phyloP scores from a whole-genome alignment of 2,329 filamentous ascomycete genomes.

The Didymella segeticola region DNA sequence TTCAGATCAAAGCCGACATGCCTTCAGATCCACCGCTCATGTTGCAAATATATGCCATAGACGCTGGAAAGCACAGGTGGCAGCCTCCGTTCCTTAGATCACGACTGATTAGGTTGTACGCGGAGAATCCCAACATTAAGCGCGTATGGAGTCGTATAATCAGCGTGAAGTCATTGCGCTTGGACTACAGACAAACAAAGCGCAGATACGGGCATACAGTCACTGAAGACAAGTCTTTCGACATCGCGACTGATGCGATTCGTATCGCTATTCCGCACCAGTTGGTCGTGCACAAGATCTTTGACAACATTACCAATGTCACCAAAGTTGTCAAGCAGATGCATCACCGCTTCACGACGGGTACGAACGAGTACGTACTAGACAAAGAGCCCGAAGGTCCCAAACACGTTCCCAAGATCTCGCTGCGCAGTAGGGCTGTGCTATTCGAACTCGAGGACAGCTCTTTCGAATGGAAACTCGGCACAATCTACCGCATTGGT shows the following conservation, averaged over 20 bases:
- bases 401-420: slow-evolving; percentile 85
- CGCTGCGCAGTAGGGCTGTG: slow-evolving; percentile 79
- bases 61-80: slow-evolving; percentile 86
- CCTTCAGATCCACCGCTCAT: slow-evolving; percentile 90
- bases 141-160: slow-evolving; percentile 85
- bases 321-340: slow-evolving; percentile 87
- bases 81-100: slow-evolving; percentile 80
- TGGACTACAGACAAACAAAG: slow-evolving; percentile 80
- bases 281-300: slow-evolving; percentile 84
- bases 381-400: slow-evolving; percentile 85
- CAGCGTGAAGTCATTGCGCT: slow-evolving; percentile 78
- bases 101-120: slow-evolving; percentile 82
- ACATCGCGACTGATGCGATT: slow-evolving; percentile 84
- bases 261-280: slow-evolving; percentile 90
- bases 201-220: slow-evolving; percentile 69
- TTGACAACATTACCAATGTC: slow-evolving; percentile 92
- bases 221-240: slow-evolving; percentile 80
- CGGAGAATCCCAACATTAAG: slow-evolving; percentile 82
- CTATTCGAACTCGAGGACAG: slow-evolving; percentile 95
- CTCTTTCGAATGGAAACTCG: slow-evolving; percentile 95
- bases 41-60: slow-evolving; percentile 83
- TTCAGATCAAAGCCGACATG: slow-evolving; percentile 89
- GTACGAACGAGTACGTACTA: slow-evolving; percentile 85
- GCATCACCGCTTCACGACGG: slow-evolving; percentile 89
- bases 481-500: slow-evolving; percentile 90